These are phyloP conservation scores for Parmelia sp. DNA, from an alignment of 495 filamentous ascomycete genomes.

Conservation along the genomic window DNA sequence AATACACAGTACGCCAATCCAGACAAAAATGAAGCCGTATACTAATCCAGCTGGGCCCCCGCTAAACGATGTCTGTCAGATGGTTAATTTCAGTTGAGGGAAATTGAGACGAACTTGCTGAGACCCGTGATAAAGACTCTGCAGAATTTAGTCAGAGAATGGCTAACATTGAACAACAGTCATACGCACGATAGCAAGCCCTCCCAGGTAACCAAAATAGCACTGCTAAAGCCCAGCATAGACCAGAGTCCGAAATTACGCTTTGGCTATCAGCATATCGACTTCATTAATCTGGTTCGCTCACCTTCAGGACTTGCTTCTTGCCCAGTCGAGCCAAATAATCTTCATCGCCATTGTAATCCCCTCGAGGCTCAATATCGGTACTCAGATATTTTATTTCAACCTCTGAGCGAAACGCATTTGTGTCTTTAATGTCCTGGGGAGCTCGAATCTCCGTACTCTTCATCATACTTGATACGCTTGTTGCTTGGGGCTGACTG, in stretches of 20 bases:
- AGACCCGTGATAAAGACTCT: constrained; percentile 18
- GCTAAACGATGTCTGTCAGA: constrained; percentile 19
- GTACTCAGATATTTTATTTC: neutral
- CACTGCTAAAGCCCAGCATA: constrained; percentile 40
- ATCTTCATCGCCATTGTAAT: neutral
- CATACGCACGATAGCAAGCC: constrained; percentile 28
- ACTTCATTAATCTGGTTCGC: neutral
- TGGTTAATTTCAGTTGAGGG: no score
- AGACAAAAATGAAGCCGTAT: constrained; percentile 47
- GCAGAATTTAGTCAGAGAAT: constrained; percentile 2
- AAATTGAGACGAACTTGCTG: constrained; percentile 9
- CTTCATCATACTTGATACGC: neutral
- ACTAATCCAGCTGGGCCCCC: constrained; percentile 50
- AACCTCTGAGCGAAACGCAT: neutral
- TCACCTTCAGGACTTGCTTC: neutral
- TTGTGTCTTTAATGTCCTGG: neutral
- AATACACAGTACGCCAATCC: constrained; percentile 34
- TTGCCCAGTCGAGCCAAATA: neutral
- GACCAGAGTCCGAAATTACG: constrained; percentile 42
- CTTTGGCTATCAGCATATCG: neutral
- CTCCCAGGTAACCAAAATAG: constrained; percentile 42
- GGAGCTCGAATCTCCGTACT: neutral
- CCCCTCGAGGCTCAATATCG: neutral
- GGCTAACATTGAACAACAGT: neutral
- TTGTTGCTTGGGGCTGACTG: no score